Evolutionary conservation across 2,329 filamentous ascomycete species (phyloP), one percentile per base, ranked within the genome.

Genomic region (Ilyonectria robusta): DNA sequence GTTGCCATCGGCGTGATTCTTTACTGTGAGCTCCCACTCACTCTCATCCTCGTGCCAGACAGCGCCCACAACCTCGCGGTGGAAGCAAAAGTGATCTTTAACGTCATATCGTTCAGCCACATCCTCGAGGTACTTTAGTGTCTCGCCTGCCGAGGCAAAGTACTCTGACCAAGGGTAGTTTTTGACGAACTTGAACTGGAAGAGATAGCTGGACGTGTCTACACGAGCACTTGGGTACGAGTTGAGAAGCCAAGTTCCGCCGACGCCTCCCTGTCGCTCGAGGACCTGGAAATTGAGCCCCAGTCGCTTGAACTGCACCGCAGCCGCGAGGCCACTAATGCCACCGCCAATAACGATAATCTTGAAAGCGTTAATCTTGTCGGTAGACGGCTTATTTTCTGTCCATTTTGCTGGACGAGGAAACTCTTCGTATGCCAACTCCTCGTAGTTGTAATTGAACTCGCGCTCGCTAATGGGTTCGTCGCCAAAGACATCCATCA

Each of bases 111-210:
- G 33, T 4, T 56, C 51, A 1, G 51, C 62, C 33, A 65, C 62
- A 1, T 60, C 11, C 19, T 65, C 57, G 2, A 65, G 62, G 23
- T 65, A 65, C 51, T 51, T 65, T 2, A 42, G 31, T 7, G 62
- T 65, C 35, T 65, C 62, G n/a, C 50, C 62, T n/a, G 62, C 62
- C 3, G 62, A 56, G 19, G 62, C 62, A 26, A 61, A 65, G 17
- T 61, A 65, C 21, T 65, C 62, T 11, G 50, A 51, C 62, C 62
- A 65, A 6, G 57, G 62, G 29, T 65, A 65, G 50, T 65, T 65
- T 26, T 65, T 65, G 17, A 65, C 50, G 42, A 65, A 65, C 26
- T 65, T 65, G 57, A 61, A 65, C 51, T 65, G 63, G 23, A 66
- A 66, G 31, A 66, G 58, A 26, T 51, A 66, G 26, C 63, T 66